phyloP scores from a whole-genome alignment of 139 green algal species.

The Ettlia oleoabundans region DNA sequence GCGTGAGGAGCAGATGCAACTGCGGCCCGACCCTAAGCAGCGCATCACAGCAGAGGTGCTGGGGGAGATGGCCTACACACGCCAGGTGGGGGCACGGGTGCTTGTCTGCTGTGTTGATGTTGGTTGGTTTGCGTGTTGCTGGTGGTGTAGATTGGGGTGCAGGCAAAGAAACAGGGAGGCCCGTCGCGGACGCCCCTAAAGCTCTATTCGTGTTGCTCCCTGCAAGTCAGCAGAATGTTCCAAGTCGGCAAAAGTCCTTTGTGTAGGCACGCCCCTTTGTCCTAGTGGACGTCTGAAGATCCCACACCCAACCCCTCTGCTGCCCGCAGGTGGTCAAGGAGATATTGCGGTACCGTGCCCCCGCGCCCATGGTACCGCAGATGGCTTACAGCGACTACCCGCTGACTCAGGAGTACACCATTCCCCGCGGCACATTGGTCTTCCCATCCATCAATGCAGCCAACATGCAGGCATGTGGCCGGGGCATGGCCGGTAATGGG shows the following conservation, averaged over 20 bases:
- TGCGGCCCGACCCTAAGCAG: conserved; percentile 61
- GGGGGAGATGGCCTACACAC: conserved; percentile 80
- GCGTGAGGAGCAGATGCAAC: conserved; percentile 65
- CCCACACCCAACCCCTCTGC: not conserved
- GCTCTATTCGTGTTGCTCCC: no score
- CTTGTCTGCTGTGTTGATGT: not conserved
- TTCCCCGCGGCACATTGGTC: conserved; percentile 79
- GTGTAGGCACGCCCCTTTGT: no score
- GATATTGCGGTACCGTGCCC: conserved; percentile 78
- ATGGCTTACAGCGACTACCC: conserved; percentile 74
- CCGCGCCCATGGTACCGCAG: conserved; percentile 88
- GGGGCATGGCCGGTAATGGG: not conserved
- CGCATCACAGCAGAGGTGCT: conserved; percentile 75
- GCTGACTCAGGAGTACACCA: conserved; percentile 73
- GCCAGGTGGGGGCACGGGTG: conserved; percentile 71
- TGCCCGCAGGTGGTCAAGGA: conserved; percentile 75
- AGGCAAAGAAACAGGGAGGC: no score
- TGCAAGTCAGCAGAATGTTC: no score
- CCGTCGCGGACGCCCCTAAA: no score
- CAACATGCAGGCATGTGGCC: conserved; percentile 55
- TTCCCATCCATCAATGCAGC: conserved; percentile 72
- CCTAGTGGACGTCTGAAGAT: no score
- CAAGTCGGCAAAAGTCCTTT: no score
- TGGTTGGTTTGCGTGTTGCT: not conserved
- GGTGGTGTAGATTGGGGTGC: not conserved